phyloP scores from a whole-genome alignment of 108 stramenopile genomes.

The Discostella stelligeroides region DNA sequence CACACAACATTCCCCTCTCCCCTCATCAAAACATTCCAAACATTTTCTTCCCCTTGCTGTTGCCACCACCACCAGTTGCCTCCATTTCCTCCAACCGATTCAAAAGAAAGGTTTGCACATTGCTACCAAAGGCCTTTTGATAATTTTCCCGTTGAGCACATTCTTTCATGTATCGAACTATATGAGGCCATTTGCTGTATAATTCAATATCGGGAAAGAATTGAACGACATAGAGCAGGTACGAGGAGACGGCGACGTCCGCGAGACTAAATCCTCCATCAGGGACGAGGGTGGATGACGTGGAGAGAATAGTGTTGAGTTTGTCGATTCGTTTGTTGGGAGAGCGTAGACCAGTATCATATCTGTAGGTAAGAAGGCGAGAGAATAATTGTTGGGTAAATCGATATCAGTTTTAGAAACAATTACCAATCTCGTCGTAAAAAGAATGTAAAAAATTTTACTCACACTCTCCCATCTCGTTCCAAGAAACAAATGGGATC shows the following conservation, averaged over 20 bases:
- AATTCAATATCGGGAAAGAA: constrained; percentile 79
- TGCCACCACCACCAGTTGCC: constrained; percentile 5
- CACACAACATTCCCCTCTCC: too few relatives aligned
- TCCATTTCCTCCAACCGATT: constrained; percentile 53
- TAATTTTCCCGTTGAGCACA: constrained; percentile 72
- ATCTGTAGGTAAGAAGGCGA: constrained; percentile 21
- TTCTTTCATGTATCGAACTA: constrained; percentile 79
- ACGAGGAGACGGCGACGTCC: constrained; percentile 86
- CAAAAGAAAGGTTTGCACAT: constrained; percentile 61
- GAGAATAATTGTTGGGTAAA: background rate
- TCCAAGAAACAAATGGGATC: constrained; percentile 91
- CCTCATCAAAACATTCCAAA: constrained; percentile 74
- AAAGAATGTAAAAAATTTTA: constrained; percentile 1
- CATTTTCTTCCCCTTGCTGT: constrained; percentile 55
- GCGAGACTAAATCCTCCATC: constrained; percentile 69
- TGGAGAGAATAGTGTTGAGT: constrained; percentile 64
- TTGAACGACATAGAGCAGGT: constrained; percentile 85
- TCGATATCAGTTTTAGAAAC: background rate
- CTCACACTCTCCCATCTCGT: constrained; percentile 83
- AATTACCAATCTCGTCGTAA: background rate
- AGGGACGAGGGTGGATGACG: constrained; percentile 57
- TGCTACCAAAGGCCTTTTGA: constrained; percentile 75
- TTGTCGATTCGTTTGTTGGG: constrained; percentile 66
- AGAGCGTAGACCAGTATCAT: constrained; percentile 76
- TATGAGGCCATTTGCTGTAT: constrained; percentile 67